Base-by-base conservation (phyloP, 1,284 basidiomycete genomes). In the Anthracocystis setariae region DNA sequence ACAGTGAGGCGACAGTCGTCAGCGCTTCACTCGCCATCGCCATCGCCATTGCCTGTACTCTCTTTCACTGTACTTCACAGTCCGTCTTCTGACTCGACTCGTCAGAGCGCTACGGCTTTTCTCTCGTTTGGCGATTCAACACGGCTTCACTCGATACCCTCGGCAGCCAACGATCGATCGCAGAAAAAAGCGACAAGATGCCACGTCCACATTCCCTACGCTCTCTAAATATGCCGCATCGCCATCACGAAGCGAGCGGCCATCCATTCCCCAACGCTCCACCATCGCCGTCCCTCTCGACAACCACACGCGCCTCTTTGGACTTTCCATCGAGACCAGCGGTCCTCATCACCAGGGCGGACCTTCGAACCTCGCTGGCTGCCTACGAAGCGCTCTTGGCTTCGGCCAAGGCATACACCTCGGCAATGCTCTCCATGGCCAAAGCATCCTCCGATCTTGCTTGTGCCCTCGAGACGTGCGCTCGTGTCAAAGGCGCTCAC, bases 391-490 rank as follows among this genome's bases (percentile, higher is more conserved):
- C 94, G 89, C 86, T 96, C 48, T 88, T 96, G 84, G 87, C 84
- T 67, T 88, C 89, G 44, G 91, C 91, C 69, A 90, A 92, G 49
- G 88, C 87, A 53, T 97, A 95, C 85, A 91, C 94, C 46, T 86
- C 89, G 35, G 91, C 92, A 25, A 87, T 97, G 72, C 84, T 93
- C 56, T 87, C 89, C 46, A 90, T 97, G 88, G 91, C 92, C 15
- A 88, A 88, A 64, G 92, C 90, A 10, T 93, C 92, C 5, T 91
- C 92, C 39, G 87, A 88, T 3, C 92, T 97, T 72, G 94, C 93
- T 23, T 89, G 91, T 80, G 91, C 80, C 10, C 61, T 82, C 13
- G 76, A 82, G 38, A 72, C 75, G 25, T 82, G 80, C 63, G 75
- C 77, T 10, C 60, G 74, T 5, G 58, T 81, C 46, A 82, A 82